Evolutionary conservation across 2,329 filamentous ascomycete genomes (phyloP).

Genomic region (Cladosporium phlei): DNA sequence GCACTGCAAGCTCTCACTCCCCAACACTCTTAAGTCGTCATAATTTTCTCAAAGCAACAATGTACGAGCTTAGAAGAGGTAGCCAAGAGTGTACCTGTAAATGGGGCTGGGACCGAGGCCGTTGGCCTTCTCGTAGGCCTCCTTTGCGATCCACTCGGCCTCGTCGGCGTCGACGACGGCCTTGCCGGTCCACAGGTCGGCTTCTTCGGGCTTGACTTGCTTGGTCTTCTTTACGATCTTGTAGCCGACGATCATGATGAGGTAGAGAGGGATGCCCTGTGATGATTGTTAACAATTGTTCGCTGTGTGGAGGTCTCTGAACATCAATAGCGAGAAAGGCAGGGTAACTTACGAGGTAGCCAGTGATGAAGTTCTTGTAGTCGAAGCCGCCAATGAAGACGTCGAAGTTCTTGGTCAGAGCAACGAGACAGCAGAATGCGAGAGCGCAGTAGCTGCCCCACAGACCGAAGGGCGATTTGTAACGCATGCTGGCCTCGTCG

Average conservation of each 20-base stretch:
- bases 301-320: too few species aligned
- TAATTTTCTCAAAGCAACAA: too few species aligned
- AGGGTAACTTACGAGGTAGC: slow-evolving; percentile 10
- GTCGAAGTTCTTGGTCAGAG: slow-evolving; percentile 76
- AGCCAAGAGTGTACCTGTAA: slow-evolving; percentile 24
- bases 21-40: too few species aligned
- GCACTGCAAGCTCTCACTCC: too few species aligned
- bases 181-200: slow-evolving; percentile 56
- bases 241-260: slow-evolving; percentile 57
- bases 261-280: slow-evolving; percentile 66
- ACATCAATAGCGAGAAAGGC: too few species aligned
- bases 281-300: slow-evolving; percentile 46
- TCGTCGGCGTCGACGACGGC: slow-evolving; percentile 57
- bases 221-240: slow-evolving; percentile 60
- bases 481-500: slow-evolving; percentile 38
- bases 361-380: slow-evolving; percentile 65
- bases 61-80: slow-evolving; percentile 30
- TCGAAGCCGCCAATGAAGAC: slow-evolving; percentile 66
- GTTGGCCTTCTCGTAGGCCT: slow-evolving; percentile 24
- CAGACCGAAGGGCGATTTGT: slow-evolving; percentile 67
- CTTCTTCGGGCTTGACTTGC: slow-evolving; percentile 49
- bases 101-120: slow-evolving; percentile 13
- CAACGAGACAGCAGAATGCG: slow-evolving; percentile 65
- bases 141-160: slow-evolving; percentile 29
- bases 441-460: slow-evolving; percentile 65